Conservation (phyloP, 108 stramenopile species). For the Skeletonema marinoi region DNA sequence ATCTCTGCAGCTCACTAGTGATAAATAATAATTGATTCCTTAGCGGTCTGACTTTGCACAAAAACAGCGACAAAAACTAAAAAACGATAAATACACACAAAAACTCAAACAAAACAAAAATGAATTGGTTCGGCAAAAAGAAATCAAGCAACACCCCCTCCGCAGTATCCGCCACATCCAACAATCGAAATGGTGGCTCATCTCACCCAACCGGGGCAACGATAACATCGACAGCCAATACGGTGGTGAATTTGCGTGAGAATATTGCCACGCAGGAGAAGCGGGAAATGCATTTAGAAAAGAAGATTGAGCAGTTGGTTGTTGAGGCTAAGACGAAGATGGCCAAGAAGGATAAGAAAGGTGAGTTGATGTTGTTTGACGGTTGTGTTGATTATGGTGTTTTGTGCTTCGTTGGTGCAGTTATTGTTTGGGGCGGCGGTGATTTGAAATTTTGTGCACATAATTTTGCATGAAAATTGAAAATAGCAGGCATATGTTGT, state of each 20-base stretch:
- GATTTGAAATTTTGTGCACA: not conserved
- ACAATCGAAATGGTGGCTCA: not conserved
- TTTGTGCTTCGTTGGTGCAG: too few species aligned
- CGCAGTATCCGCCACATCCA: conserved; percentile 34
- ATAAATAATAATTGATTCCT: too few species aligned
- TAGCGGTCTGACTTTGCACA: too few species aligned
- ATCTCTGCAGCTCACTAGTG: too few species aligned
- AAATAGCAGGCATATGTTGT: too few species aligned
- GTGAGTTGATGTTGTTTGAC: conserved; percentile 47
- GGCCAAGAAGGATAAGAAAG: conserved; percentile 95
- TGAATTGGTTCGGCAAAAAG: conserved; percentile 51
- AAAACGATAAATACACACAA: too few species aligned
- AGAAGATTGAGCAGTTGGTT: conserved; percentile 83
- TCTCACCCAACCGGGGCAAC: not conserved
- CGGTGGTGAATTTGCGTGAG: conserved; percentile 62
- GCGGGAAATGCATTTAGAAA: conserved; percentile 74
- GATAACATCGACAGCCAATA: conserved; percentile 40
- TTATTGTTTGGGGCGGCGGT: not conserved
- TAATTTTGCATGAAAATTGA: too few species aligned
- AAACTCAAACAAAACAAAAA: not conserved
- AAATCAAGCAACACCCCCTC: conserved; percentile 30
- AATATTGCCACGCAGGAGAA: conserved; percentile 85
- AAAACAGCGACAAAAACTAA: too few species aligned
- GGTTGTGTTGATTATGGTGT: not conserved
- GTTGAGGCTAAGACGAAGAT: conserved; percentile 94